phyloP scores from a whole-genome alignment of 164 flowering plant genomes.

The Dillenia turbinata region DNA sequence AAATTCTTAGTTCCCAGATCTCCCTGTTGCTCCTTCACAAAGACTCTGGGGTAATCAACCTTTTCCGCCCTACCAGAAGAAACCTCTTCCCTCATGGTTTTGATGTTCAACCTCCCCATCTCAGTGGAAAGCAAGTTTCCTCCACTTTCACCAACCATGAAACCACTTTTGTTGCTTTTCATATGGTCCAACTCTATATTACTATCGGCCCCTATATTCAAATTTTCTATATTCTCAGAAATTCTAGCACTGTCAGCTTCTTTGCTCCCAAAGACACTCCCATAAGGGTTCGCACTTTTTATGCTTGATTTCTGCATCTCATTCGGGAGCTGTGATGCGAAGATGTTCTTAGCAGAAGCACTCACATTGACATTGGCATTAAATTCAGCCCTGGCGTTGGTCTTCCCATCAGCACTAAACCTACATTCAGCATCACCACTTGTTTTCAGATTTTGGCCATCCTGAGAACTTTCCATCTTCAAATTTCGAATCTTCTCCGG shows the following conservation, averaged over 20 bases:
- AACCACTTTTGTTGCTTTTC: background rate
- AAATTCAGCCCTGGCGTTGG: constrained; percentile 14
- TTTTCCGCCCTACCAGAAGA: constrained; percentile 11
- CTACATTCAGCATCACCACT: constrained; percentile 2
- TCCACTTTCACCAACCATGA: constrained; percentile 15
- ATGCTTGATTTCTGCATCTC: constrained; percentile 33
- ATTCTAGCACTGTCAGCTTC: constrained; percentile 7
- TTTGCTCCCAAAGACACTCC: constrained; percentile 7
- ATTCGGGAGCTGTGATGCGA: constrained; percentile 17
- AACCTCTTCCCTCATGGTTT: constrained; percentile 15
- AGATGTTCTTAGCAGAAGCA: constrained; percentile 7
- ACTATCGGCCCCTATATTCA: constrained; percentile 13
- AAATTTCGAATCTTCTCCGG: constrained; percentile 40
- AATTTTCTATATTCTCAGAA: constrained; percentile 22
- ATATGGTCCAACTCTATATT: background rate
- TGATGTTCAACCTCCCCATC: constrained; percentile 32
- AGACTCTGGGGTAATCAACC: constrained; percentile 15
- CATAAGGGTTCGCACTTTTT: constrained; percentile 12
- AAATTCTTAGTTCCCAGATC: constrained; percentile 10
- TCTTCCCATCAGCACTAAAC: constrained; percentile 5
- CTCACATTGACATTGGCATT: constrained; percentile 3
- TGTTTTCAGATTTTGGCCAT: constrained; percentile 7
- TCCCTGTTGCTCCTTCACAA: constrained; percentile 12
- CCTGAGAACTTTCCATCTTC: constrained; percentile 21
- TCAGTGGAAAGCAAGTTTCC: constrained; percentile 18